Percentiles rank a stretch among this genome's conserved stretches.
These are phyloP conservation scores for Tricladium varicosporioides DNA, from an alignment of 2,329 filamentous ascomycete species.

Conservation along the genomic window DNA sequence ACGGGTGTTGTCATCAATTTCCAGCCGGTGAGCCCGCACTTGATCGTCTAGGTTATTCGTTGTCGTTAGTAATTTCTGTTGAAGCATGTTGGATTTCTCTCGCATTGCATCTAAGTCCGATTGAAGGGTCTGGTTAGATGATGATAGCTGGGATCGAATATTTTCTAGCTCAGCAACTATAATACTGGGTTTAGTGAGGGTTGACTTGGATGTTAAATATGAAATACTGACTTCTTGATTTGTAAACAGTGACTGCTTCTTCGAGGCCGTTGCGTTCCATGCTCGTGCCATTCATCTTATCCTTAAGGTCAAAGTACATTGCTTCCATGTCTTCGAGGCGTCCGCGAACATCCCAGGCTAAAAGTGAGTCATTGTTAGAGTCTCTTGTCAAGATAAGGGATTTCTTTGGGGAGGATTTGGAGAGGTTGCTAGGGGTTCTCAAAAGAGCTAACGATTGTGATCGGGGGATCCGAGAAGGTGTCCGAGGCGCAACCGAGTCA, in stretches of 20 bases:
- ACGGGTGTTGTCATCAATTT: conserved; percentile 53
- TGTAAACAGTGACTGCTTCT: conserved; percentile 71
- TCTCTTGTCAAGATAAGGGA: conserved; percentile 63
- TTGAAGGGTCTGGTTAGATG: conserved; percentile 53
- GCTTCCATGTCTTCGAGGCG: conserved; percentile 74
- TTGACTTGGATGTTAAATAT: not conserved
- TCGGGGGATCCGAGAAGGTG: conserved; percentile 36
- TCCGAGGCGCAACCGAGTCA: conserved; percentile 30
- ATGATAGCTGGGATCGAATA: conserved; percentile 30
- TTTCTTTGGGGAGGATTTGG: conserved; percentile 39
- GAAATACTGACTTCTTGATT: conserved; percentile 49
- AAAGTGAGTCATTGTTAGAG: conserved; percentile 64
- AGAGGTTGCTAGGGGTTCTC: conserved; percentile 42
- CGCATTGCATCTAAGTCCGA: conserved; percentile 65
- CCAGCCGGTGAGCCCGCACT: conserved; percentile 46
- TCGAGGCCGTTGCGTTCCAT: conserved; percentile 68
- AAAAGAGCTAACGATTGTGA: conserved; percentile 22
- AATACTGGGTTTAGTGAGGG: conserved; percentile 10
- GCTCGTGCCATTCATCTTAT: conserved; percentile 68
- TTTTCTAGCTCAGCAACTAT: conserved; percentile 49
- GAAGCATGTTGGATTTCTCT: conserved; percentile 31
- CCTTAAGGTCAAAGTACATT: conserved; percentile 69
- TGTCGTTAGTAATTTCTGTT: conserved; percentile 44
- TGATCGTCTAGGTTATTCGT: conserved; percentile 50
- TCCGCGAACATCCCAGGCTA: conserved; percentile 78